A percentile compares a stretch with the other conserved stretches of the same genome.
phyloP scores from a whole-genome alignment of 1,284 basidiomycete species.

The Ustilago bromivora region DNA sequence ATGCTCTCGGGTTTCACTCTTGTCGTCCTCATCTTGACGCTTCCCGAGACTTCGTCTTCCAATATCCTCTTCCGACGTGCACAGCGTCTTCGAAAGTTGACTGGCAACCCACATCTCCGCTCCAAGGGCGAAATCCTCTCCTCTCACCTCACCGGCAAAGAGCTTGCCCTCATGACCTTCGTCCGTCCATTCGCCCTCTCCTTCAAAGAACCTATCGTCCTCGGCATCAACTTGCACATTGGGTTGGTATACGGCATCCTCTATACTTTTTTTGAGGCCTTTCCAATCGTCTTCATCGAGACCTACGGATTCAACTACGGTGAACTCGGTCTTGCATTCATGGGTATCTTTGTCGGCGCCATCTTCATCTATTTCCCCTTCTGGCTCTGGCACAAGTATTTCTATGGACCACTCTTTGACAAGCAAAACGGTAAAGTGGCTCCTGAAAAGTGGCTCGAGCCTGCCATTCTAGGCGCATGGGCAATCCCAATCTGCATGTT shows the following conservation, averaged over 20 bases:
- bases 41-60: slow-evolving; percentile 69
- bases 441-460: slow-evolving; percentile 57
- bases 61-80: slow-evolving; percentile 70
- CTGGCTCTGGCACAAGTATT: slow-evolving; percentile 36
- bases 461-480: slow-evolving; percentile 44
- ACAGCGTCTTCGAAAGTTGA: slow-evolving; percentile 67
- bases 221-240: slow-evolving; percentile 57
- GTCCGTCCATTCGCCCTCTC: slow-evolving; percentile 61
- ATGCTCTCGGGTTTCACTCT: slow-evolving; percentile 66
- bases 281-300: slow-evolving; percentile 56
- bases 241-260: slow-evolving; percentile 45
- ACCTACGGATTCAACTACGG: slow-evolving; percentile 62
- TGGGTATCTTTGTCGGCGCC: slow-evolving; percentile 57
- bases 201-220: slow-evolving; percentile 48
- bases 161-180: slow-evolving; percentile 56
- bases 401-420: slow-evolving; percentile 38
- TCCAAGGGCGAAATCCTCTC: slow-evolving; percentile 68
- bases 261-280: slow-evolving; percentile 55
- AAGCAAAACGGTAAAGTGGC: slow-evolving; percentile 40
- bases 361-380: slow-evolving; percentile 40
- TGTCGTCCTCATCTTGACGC: slow-evolving; percentile 57
- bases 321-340: slow-evolving; percentile 50
- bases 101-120: slow-evolving; percentile 68
- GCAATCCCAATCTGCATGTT: slow-evolving; percentile 72
- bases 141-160: slow-evolving; percentile 36